Base-by-base conservation (phyloP, 2,329 filamentous ascomycete genomes). In the Aspergillus caelatus region DNA sequence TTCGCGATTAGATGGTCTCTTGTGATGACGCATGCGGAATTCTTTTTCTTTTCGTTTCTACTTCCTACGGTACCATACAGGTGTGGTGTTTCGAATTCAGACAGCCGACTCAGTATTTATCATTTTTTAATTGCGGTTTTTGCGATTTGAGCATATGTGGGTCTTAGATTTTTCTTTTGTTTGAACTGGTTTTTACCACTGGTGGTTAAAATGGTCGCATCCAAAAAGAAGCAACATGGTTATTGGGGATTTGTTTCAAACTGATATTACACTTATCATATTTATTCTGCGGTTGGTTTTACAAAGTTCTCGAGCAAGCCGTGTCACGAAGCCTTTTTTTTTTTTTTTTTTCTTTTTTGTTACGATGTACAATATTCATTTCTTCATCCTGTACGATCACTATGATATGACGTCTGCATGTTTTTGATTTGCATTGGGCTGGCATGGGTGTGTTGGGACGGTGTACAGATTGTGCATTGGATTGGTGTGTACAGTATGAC, bases 281-380 rank as follows among this genome's bases (percentile, higher is more conserved):
- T 30, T 28, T 28, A 58, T 36, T 62, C 34, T 52, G 46, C 60
- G 58, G 28, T 41, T 36, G 57, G 58, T 55, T 52, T 59, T 59
- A 11, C 45, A 28, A 41, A 8, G 45, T 48, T 48, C 12, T 48
- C 39, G 48, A 60, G 46, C 63, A 65, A 62, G 64, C 46, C 39
- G 41, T 50, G 62, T 65, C 59, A 65, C 60, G 63, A 65, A 61
- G 60, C 32, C 34, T 23, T 63, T 19, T 39, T 41, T n/a, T 7
- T 16, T 36, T 61, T 34, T 55, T 26, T 26, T 26, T 26, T 26
- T 26, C 23, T 26, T 26, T 36, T 61, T 34, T 58, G 58, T 65
- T 60, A 64, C 57, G 64, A 61, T 69, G 66, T 69, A 69, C 62
- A 59, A 69, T 69, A 69, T 46, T 63, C 53, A 19, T 23, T 55